A percentile compares a stretch with the other conserved stretches of the same genome.
Conservation (phyloP, 2,329 filamentous ascomycete species). For the Diaporthe sp. region DNA sequence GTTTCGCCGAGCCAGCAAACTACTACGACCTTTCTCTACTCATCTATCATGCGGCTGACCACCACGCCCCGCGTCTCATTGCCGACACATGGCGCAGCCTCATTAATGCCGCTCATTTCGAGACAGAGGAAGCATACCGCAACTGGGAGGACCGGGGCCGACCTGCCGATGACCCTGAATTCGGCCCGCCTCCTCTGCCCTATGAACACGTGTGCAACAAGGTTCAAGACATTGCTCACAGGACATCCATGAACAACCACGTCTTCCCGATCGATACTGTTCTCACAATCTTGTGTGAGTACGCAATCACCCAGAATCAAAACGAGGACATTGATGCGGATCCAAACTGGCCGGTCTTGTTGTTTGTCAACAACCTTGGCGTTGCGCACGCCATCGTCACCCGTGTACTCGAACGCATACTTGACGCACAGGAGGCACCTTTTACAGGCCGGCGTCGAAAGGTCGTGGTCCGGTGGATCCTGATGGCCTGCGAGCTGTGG, state of each 20-base stretch:
- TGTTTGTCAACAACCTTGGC: constrained; percentile 67
- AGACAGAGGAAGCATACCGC: constrained; percentile 56
- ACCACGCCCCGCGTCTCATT: constrained; percentile 89
- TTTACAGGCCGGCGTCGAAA: constrained; percentile 65
- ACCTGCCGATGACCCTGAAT: constrained; percentile 48
- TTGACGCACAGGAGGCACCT: constrained; percentile 70
- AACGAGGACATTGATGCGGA: constrained; percentile 70
- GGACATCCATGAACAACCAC: constrained; percentile 73
- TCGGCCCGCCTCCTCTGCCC: constrained; percentile 63
- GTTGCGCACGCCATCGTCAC: constrained; percentile 69
- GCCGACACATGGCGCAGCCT: constrained; percentile 86
- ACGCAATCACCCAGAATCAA: constrained; percentile 70
- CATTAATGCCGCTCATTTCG: constrained; percentile 77
- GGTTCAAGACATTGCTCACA: constrained; percentile 74
- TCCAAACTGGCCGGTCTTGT: constrained; percentile 67
- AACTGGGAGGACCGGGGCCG: constrained; percentile 56
- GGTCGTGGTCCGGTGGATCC: constrained; percentile 68
- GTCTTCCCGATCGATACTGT: constrained; percentile 74
- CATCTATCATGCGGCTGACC: constrained; percentile 92
- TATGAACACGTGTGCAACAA: constrained; percentile 78
- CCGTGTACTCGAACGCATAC: constrained; percentile 67
- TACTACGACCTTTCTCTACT: constrained; percentile 95
- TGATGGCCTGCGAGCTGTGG: constrained; percentile 63
- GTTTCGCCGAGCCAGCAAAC: constrained; percentile 85
- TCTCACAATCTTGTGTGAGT: constrained; percentile 73